Evolutionary conservation across 139 green algal species (phyloP), one percentile per base, ranked within the genome.

Genomic region (Chlorella sp.): DNA sequence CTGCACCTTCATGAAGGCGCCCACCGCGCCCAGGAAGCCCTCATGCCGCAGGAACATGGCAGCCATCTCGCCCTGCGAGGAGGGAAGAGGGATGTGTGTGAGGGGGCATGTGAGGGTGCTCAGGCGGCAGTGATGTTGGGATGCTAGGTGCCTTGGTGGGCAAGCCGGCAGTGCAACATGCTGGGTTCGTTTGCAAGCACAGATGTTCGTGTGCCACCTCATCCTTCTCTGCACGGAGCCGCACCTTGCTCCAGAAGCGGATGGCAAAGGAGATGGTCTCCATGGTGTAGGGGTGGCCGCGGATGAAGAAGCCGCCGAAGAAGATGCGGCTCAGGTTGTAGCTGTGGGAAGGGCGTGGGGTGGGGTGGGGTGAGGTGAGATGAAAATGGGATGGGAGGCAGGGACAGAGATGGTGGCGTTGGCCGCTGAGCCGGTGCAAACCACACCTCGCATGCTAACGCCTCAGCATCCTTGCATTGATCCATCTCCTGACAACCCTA

Each of bases 221-320:
- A n/a, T n/a, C n/a, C n/a, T n/a, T n/a, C n/a, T n/a, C n/a, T n/a
- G n/a, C n/a, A n/a, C n/a, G n/a, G n/a, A n/a, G n/a, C n/a, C n/a
- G 18, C 44, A 80, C 92, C 93, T 98, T 97, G 74, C 90, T 97
- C 97, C 97, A 99, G 89, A 99, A 99, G 15, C 94, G 91, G 86
- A 99, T 98, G 65, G 98, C 96, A 87, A 97, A 99, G 63, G 92
- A 97, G 64, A 99, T 99, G 65, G 97, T 99, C 20, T 99, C 95
- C 98, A 99, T 99, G 16, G 97, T 99, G 95, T 99, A 99, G 12
- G 95, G 93, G 91, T 99, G 98, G 20, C 96, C 97, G 18, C 98
- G 91, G 71, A 99, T 99, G 93, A 99, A 99, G 91, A 99, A 99
- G 57, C 97, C 97, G 38, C 96, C 96, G 70, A 98, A 98, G 64